Percentiles rank a stretch among this genome's conserved stretches.
Evolutionary conservation across 331 rosid genomes (phyloP).

Genomic region (Malus hybrid): DNA sequence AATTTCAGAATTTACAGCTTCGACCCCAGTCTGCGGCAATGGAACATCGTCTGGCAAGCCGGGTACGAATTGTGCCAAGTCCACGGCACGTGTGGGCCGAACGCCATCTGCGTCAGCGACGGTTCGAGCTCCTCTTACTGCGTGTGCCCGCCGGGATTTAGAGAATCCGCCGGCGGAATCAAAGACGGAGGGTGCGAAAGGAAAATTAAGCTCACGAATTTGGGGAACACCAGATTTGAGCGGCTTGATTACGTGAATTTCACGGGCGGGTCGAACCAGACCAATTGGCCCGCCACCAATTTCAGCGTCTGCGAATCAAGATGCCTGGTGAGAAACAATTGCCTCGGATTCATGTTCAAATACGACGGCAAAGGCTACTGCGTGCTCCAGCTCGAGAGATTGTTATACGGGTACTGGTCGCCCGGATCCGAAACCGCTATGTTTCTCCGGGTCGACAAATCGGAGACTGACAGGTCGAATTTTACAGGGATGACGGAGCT

Average conservation of each 20-base stretch:
- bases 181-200: no score
- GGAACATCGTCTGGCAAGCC: slow-evolving; percentile 65
- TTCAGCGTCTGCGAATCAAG: slow-evolving; percentile 33
- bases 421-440: slow-evolving; percentile 54
- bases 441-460: slow-evolving; percentile 45
- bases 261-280: slow-evolving; percentile 20
- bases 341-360: slow-evolving; percentile 60
- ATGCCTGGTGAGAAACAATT: slow-evolving; percentile 18
- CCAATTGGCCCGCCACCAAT: slow-evolving; percentile 10
- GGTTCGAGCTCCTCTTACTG: slow-evolving; percentile 33
- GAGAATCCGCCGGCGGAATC: no score
- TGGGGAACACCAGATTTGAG: no score
- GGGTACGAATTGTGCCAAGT: slow-evolving; percentile 41
- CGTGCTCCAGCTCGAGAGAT: slow-evolving; percentile 7
- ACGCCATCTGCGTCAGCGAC: slow-evolving; percentile 48
- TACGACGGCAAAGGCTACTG: slow-evolving; percentile 56
- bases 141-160: slow-evolving; percentile 36
- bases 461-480: slow-evolving; percentile 35
- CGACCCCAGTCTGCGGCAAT: slow-evolving; percentile 20
- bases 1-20: slow-evolving; percentile 58
- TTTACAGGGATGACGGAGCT: slow-evolving; percentile 64
- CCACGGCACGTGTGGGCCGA: slow-evolving; percentile 57
- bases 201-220: no score
- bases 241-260: no score
- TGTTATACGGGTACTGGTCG: slow-evolving; percentile 71